A percentile compares a stretch with the other conserved stretches of the same genome.
phyloP scores from a whole-genome alignment of 768 basidiomycete genomes.

The Lactarius trivialis region DNA sequence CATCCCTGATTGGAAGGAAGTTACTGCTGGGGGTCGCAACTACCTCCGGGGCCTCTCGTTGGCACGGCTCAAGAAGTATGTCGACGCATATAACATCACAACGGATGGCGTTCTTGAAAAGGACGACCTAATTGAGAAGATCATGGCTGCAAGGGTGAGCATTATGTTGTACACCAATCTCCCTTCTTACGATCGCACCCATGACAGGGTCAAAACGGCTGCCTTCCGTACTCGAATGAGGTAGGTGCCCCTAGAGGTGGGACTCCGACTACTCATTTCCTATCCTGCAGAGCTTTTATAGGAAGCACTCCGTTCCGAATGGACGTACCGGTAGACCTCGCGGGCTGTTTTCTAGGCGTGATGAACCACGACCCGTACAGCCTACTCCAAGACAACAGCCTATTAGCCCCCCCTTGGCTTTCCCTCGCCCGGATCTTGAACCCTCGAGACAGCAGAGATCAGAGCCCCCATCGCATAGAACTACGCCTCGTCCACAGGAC shows the following conservation, averaged over 20 bases:
- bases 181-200: neutral
- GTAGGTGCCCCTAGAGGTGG: constrained; percentile 27
- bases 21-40: constrained; percentile 58
- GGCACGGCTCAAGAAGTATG: constrained; percentile 60
- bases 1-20: constrained; percentile 26
- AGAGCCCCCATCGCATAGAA: constrained; percentile 21
- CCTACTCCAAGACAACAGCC: constrained; percentile 23
- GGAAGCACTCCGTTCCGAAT: constrained; percentile 55
- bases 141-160: constrained; percentile 46
- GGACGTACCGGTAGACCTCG: constrained; percentile 29
- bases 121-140: constrained; percentile 66
- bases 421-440: constrained; percentile 26
- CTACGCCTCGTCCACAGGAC: constrained; percentile 26
- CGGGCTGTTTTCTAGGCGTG: constrained; percentile 40
- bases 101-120: constrained; percentile 64
- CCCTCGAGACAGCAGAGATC: constrained; percentile 26
- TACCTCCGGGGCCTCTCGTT: constrained; percentile 52
- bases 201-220: constrained; percentile 51
- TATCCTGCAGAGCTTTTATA: constrained; percentile 45
- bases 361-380: constrained; percentile 26
- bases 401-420: constrained; percentile 4
- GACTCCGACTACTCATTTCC: neutral
- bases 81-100: constrained; percentile 61
- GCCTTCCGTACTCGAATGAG: constrained; percentile 54
- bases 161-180: neutral